phyloP scores from a whole-genome alignment of 1,284 basidiomycete genomes.

The Cerrena zonata region DNA sequence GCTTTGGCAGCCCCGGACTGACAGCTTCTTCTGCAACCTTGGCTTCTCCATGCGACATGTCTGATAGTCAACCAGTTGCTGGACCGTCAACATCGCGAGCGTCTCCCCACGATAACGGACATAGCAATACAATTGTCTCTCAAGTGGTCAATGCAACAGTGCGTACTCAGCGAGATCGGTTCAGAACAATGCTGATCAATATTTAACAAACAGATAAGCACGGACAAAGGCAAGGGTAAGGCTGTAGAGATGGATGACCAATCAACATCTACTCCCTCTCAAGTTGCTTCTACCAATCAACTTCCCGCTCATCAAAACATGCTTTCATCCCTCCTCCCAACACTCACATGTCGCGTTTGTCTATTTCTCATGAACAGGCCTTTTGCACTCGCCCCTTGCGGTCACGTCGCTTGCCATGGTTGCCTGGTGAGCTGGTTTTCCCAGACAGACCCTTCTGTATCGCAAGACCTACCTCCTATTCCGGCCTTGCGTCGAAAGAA shows the following conservation, averaged over 20 bases:
- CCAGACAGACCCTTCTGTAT: background rate
- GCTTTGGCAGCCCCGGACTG: background rate
- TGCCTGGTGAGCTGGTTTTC: conserved; percentile 72
- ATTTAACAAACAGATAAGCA: background rate
- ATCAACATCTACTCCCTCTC: background rate
- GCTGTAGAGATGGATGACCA: background rate
- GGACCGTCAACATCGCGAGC: too few species aligned
- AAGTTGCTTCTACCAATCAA: background rate
- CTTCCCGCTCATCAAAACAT: conserved; percentile 39
- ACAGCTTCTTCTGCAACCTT: background rate
- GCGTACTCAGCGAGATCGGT: too few species aligned
- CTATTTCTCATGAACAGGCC: conserved; percentile 65
- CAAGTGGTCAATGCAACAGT: too few species aligned
- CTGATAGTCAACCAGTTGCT: background rate
- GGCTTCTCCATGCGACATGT: background rate
- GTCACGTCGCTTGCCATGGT: conserved; percentile 63
- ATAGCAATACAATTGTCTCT: too few species aligned
- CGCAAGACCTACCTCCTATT: background rate
- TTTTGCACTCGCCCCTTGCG: conserved; percentile 66
- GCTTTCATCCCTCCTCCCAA: conserved; percentile 48
- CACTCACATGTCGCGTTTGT: conserved; percentile 69
- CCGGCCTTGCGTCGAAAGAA: conserved; percentile 42
- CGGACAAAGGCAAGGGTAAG: conserved; percentile 3
- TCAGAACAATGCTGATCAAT: too few species aligned
- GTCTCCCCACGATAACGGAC: too few species aligned